A percentile compares a stretch with the other conserved stretches of the same genome.
These are phyloP conservation scores for Jamesozyma lodderae DNA, from an alignment of 805 yeast genomes.

Conservation along the genomic window DNA sequence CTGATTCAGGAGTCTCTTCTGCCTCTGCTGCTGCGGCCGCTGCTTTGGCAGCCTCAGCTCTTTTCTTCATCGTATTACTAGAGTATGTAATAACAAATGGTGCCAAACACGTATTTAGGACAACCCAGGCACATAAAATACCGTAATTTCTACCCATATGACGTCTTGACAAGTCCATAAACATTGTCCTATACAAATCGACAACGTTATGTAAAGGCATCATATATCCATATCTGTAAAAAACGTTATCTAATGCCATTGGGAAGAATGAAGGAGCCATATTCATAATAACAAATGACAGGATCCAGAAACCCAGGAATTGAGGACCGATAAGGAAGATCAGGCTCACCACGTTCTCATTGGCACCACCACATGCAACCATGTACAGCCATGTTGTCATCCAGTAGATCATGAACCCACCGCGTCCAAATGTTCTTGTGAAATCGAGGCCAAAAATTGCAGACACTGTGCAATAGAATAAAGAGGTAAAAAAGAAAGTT, in stretches of 20 bases:
- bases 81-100: constrained; percentile 39
- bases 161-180: constrained; percentile 48
- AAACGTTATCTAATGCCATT: constrained; percentile 43
- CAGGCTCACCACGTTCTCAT: constrained; percentile 52
- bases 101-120: constrained; percentile 34
- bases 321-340: constrained; percentile 50
- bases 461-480: constrained; percentile 50
- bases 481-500: constrained; percentile 47
- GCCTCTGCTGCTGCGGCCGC: constrained; percentile 2
- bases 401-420: constrained; percentile 73
- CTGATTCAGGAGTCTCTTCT: no score
- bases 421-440: constrained; percentile 46
- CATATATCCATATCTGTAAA: constrained; percentile 57
- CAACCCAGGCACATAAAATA: constrained; percentile 51
- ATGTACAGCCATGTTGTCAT: constrained; percentile 55
- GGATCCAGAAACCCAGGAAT: constrained; percentile 57
- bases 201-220: constrained; percentile 60
- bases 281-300: constrained; percentile 59
- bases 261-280: constrained; percentile 64
- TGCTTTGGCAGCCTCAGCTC: constrained; percentile 6
- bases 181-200: constrained; percentile 49
- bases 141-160: constrained; percentile 53
- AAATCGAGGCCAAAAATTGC: constrained; percentile 60
- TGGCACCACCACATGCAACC: constrained; percentile 69
- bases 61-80: constrained; percentile 31